Evolutionary conservation across 148 eudicot species (phyloP), one percentile per base, ranked within the genome.

Genomic region (Arbutus unedo): DNA sequence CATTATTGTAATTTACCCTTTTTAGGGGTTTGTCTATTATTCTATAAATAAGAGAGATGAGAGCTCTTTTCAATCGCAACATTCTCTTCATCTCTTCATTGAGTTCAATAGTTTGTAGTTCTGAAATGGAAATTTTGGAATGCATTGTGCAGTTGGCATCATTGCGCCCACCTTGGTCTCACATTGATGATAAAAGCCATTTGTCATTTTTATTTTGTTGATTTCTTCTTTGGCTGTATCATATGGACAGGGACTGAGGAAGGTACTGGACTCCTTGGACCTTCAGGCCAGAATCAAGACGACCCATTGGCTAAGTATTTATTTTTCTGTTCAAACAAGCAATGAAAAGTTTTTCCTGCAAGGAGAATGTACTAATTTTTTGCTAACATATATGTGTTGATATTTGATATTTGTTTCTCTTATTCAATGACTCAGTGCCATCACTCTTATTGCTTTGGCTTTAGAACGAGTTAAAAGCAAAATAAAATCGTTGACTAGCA

Each of bases 391-490:
- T 70, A 19, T 21, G 16, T 38, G 43, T 18, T 77, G 0, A 53
- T 47, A 50, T 60, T 43, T 87, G 75, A 84, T 83, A 43, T 74
- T 85, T 59, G n/a, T 70, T 68, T 90, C 60, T 54, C 76, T 51
- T 79, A 71, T 74, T 55, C 82, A 66, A 73, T 79, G 50, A 81
- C 87, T 79, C 94, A 96, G 97, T 77, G 95, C 89, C 77, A 88
- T 93, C 79, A 78, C 90, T 68, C 84, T 92, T 25, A 82, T 96
- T 83, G 89, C 88, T 50, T 54, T 89, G 90, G 92, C 97, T 84
- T 88, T 94, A 83, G 85, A 88, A 82, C 89, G 88, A 86, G 88
- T 96, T 82, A 89, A 89, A 82, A 84, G 88, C 87, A 94, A 94
- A 85, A 86, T 96, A 89, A 87, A 85, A 78, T 86, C 87, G 62